Percentiles rank a stretch among this genome's conserved stretches.
These are phyloP conservation scores for Phyllachora maydis DNA, from an alignment of 2,329 filamentous ascomycete species.

Conservation along the genomic window DNA sequence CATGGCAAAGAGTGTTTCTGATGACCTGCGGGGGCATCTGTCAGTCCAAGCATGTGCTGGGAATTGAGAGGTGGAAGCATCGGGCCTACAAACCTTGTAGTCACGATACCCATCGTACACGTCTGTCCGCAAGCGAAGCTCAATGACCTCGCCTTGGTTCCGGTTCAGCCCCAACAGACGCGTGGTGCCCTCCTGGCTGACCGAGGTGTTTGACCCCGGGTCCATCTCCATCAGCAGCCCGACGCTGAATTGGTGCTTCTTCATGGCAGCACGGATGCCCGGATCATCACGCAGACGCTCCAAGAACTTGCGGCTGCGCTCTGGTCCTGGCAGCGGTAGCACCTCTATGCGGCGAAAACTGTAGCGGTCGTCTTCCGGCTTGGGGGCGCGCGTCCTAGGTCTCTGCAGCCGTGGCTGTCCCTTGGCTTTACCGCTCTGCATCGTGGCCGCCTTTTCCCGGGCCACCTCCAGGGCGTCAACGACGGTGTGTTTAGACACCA, in stretches of 20 bases:
- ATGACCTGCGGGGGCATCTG: too few relatives aligned
- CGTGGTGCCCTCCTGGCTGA: slow-evolving; percentile 49
- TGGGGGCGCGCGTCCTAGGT: slow-evolving; percentile 9
- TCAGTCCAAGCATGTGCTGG: too few relatives aligned
- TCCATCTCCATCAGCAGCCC: slow-evolving; percentile 90
- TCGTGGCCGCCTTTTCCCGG: slow-evolving; percentile 2
- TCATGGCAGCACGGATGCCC: slow-evolving; percentile 71
- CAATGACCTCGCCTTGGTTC: slow-evolving; percentile 76
- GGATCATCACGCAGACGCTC: slow-evolving; percentile 61
- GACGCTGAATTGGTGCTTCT: slow-evolving; percentile 66
- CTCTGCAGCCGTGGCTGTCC: slow-evolving; percentile 3
- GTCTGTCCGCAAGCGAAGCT: slow-evolving; percentile 79
- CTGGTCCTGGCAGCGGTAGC: slow-evolving; percentile 54
- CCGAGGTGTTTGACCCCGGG: slow-evolving; percentile 54
- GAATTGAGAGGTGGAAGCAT: too few relatives aligned
- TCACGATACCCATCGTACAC: slow-evolving; percentile 85
- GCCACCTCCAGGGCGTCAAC: slow-evolving; percentile 8
- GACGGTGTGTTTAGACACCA: slow-evolving; percentile 8
- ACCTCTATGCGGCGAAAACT: slow-evolving; percentile 66
- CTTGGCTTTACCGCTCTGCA: slow-evolving; percentile 2
- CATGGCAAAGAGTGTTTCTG: slow-evolving; percentile 80
- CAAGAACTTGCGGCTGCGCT: slow-evolving; percentile 51
- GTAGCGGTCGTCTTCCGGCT: slow-evolving; percentile 43
- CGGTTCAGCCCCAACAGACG: slow-evolving; percentile 72
- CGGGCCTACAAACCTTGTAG: too few relatives aligned